Conservation (phyloP, 208 protist genomes). For the Crithidia acanthocephali region DNA sequence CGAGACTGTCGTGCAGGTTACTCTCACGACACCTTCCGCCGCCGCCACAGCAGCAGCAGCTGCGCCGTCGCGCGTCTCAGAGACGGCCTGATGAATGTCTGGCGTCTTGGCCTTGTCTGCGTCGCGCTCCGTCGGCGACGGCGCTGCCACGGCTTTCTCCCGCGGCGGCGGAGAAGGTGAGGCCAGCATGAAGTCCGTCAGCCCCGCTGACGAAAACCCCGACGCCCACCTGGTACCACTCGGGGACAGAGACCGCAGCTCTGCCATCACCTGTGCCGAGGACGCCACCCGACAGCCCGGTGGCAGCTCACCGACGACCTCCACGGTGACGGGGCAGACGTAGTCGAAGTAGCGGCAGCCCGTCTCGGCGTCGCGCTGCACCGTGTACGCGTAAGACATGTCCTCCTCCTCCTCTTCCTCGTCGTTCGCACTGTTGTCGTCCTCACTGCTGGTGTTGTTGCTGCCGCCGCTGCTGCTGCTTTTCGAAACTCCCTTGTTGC, state of each 20-base stretch:
- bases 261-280: neutral
- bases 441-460: slow-evolving; percentile 4
- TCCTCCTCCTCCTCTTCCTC: slow-evolving; percentile 30
- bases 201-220: neutral
- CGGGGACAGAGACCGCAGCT: neutral
- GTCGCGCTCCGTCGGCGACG: neutral
- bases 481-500: too few species aligned
- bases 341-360: slow-evolving; percentile 45
- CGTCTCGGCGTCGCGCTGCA: slow-evolving; percentile 35
- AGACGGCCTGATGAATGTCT: too few species aligned
- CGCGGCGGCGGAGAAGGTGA: neutral
- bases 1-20: neutral
- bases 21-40: neutral
- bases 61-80: too few species aligned
- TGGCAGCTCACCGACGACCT: slow-evolving; percentile 34
- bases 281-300: slow-evolving; percentile 16
- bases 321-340: slow-evolving; percentile 43
- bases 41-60: neutral
- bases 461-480: neutral
- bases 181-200: neutral
- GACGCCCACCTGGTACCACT: neutral
- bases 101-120: neutral
- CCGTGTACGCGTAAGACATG: slow-evolving; percentile 37
- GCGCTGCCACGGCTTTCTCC: neutral
- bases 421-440: neutral